Percentiles rank a stretch among this genome's conserved stretches.
phyloP scores from a whole-genome alignment of 1,284 basidiomycete genomes.

The Tremellales sp. region DNA sequence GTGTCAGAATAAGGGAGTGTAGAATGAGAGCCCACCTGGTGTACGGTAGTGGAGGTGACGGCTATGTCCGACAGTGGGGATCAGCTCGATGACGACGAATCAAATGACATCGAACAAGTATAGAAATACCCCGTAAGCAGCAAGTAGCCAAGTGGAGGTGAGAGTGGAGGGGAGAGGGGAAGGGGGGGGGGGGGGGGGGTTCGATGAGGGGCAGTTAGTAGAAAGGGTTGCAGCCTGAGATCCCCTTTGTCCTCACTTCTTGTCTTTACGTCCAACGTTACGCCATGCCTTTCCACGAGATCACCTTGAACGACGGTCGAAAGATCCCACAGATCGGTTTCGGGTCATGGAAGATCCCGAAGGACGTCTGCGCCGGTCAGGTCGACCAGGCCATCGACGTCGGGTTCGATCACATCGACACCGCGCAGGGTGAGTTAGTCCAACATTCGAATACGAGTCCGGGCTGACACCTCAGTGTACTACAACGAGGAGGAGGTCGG shows the following conservation, averaged over 20 bases:
- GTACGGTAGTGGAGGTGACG: no score
- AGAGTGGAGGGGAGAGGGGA: no score
- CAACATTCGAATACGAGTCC: not conserved
- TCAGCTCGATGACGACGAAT: no score
- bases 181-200: no score
- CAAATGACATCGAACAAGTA: no score
- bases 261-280: not conserved
- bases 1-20: no score
- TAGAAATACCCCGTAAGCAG: not conserved
- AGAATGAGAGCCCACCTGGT: no score
- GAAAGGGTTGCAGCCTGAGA: no score
- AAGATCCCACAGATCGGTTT: constrained; percentile 43
- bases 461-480: constrained; percentile 18
- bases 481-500: constrained; percentile 50
- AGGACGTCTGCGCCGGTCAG: constrained; percentile 25
- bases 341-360: constrained; percentile 40
- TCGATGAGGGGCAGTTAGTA: no score
- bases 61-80: no score
- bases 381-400: constrained; percentile 41
- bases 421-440: constrained; percentile 32
- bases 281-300: constrained; percentile 28
- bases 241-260: no score
- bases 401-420: constrained; percentile 45
- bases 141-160: not conserved
- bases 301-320: constrained; percentile 46